These are phyloP conservation scores for Rosa lucieae DNA, from an alignment of 306 rosid genomes.

Conservation along the genomic window DNA sequence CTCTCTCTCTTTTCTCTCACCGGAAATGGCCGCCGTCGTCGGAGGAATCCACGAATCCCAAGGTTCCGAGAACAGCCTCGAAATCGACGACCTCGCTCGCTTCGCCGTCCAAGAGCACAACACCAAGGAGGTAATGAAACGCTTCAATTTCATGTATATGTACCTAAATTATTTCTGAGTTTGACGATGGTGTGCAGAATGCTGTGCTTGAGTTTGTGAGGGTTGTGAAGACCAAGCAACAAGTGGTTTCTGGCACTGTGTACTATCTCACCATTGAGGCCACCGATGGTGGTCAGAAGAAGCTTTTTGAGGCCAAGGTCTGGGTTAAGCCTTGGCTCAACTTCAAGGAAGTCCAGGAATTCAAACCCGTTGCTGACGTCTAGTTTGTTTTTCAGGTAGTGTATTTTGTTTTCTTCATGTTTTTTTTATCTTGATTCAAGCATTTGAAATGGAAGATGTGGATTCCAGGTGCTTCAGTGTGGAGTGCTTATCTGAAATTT, in stretches of 20 bases:
- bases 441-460: not conserved
- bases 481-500: not conserved
- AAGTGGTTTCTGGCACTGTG: slow-evolving; percentile 78
- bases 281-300: slow-evolving; percentile 66
- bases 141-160: no score
- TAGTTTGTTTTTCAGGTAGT: slow-evolving; percentile 13
- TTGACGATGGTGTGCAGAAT: slow-evolving; percentile 30
- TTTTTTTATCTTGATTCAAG: not conserved
- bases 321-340: slow-evolving; percentile 93
- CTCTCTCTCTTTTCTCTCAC: not conserved
- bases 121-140: no score
- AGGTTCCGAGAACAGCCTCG: slow-evolving; percentile 31
- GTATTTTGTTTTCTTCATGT: not conserved
- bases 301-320: slow-evolving; percentile 77
- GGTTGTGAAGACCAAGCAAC: slow-evolving; percentile 72
- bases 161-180: no score
- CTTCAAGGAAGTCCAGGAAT: slow-evolving; percentile 79
- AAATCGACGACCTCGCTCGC: slow-evolving; percentile 59
- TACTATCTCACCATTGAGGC: slow-evolving; percentile 76
- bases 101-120: slow-evolving; percentile 87
- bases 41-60: slow-evolving; percentile 21
- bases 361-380: slow-evolving; percentile 56
- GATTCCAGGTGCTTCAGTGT: not conserved
- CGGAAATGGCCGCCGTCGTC: slow-evolving; percentile 23
- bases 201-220: slow-evolving; percentile 59